Evolutionary conservation across 805 yeast genomes (phyloP), one percentile per base, ranked within the genome.

Genomic region (Ogataea populi-albae): DNA sequence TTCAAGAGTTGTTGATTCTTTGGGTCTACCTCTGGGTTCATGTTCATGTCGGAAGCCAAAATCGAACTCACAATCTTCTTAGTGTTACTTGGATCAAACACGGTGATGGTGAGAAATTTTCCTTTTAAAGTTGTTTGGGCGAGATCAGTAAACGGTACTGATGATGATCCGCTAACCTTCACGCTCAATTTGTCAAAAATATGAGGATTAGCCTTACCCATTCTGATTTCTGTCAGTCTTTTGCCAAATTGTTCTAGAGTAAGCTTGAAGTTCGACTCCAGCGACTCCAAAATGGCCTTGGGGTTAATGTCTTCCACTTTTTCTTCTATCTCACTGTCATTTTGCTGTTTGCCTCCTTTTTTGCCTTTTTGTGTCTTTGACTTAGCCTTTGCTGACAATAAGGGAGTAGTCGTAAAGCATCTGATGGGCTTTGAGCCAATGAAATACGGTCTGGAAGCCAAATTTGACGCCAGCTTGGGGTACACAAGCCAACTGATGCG

Each of bases 1-100:
- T 77, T 78, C 51, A 91, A 65, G 21, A 81, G 69, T 59, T 83
- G 94, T 22, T 80, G 78, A 55, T 83, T 84, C 35, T 75, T 66
- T 1, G 85, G 76, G 40, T 86, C 89, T 16, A 68, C 69, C 54
- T 83, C 89, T 1, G 98, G 95, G 41, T 81, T 86, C 68, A 91
- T 61, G 51, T 85, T 84, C 55, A 86, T 62, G 7, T 75, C 74
- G 0, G 89, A 69, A 1, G 75, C 81, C 41, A 86, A 58, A 14
- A 91, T 78, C 0, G 89, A 71, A 34, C 87, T 79, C 19, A 83
- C 71, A 19, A 91, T 74, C 41, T 74, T 70, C 49, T 86, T 82
- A 25, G 77, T 71, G 46, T 85, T 73, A 34, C 69, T 71, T 5
- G 95, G 95, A 52, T 91, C 96, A 59, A 82, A 91, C 2, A 88